Base-by-base conservation (phyloP, 768 basidiomycete genomes). In the Hemileccinum impolitum region DNA sequence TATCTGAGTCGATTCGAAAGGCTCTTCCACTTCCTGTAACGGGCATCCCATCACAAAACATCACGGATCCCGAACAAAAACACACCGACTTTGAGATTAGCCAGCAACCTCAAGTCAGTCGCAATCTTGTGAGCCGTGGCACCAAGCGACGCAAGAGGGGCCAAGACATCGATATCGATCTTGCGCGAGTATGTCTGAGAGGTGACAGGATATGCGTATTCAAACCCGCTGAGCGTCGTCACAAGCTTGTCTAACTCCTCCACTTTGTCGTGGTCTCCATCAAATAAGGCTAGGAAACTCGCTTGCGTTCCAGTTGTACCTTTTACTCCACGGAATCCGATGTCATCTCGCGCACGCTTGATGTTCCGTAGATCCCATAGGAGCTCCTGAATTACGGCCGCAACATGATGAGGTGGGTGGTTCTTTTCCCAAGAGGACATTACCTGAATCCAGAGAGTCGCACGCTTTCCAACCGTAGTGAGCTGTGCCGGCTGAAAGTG, bases 221-320 rank as follows among this genome's bases (percentile, higher is more conserved):
- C 76, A 72, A 98, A 98, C 3, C 94, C 95, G 36, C 84, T 90
- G 31, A 98, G 82, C 63, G 88, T 79, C 13, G 96, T 95, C 13
- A 99, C 94, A 41, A 85, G 81, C 52, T 75, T 75, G 67, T 98
- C 96, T 34, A 99, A 82, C 30, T 84, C 78, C 64, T 94, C 87
- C 21, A 98, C 95, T 77, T 98, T 98, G 54, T 82, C 82, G 66
- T 99, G 94, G 65, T 97, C 86, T 0, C 94, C 94, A 52, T 97
- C 89, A 61, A 99, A 98, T 28, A 99, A 74, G 0, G 93, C 75
- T 47, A 98, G 74, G 75, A 98, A 99, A 57, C 90, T 93, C 4
- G 91, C 96, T 68, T 98, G 96, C 0, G 96, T 98, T 9, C 96
- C 96, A 0, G 96, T 99, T 0, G 96, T 98, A n/a, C 96, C 96